Base-by-base conservation (phyloP, 257 asterid genomes). In the Forsythia suspensa region DNA sequence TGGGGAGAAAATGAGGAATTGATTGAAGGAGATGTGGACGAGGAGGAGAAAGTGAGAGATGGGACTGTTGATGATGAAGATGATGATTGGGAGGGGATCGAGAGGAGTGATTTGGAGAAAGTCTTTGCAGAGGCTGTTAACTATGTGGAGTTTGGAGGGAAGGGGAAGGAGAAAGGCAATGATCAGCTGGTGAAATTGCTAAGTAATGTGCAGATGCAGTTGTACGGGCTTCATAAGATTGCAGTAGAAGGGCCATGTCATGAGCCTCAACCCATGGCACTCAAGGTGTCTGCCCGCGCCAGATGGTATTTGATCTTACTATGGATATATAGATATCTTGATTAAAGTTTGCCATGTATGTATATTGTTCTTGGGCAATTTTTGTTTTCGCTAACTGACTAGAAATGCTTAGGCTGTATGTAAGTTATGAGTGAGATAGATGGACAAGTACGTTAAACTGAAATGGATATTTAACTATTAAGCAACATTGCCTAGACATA, bases 81-180 rank as follows among this genome's bases (percentile, higher is more conserved):
- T 39, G 94, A 88, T 81, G 97, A 92, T 76, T 95, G 98, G 98
- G 98, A 95, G 77, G 97, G 97, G 20, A 84, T 95, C 36, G 98
- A 95, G 87, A 88, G 98, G 82, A 95, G 90, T 83, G 98, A 94
- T 76, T 75, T 93, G 87, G 98, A 95, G 87, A 90, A 88, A 74
- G 86, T 73, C 3, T 95, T 95, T 85, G 91, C 90, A 7, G 91
- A 85, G 79, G 98, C 97, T 72, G 94, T 91, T 36, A 89, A 92
- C 70, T 91, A 81, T 80, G 90, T 92, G 57, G 92, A 86, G 79
- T 89, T 72, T 72, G 89, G 95, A 63, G 79, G 85, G 39, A 84
- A 85, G 82, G 78, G 76, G 40, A 85, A 82, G 77, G 90, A 74
- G 16, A 75, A 21, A 67, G 82, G 21, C 12, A 78, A 77, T 70